These are phyloP conservation scores for Plasmodium vinckei DNA, from an alignment of 169 alveolate genomes.

Conservation along the genomic window DNA sequence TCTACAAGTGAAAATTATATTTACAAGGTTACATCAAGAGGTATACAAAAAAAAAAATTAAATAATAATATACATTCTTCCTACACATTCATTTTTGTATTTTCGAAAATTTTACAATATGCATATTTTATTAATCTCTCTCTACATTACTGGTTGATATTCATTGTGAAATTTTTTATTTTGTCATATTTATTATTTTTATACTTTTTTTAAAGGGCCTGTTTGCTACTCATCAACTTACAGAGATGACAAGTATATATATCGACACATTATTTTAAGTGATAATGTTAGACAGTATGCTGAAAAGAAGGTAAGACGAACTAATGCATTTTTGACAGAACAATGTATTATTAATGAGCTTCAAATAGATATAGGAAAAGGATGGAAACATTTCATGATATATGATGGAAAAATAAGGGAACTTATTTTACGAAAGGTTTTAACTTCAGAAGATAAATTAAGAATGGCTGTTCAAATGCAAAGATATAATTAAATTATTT, in stretches of 20 bases:
- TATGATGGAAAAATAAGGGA: constrained; percentile 87
- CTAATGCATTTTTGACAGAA: constrained; percentile 85
- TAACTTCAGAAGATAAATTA: constrained; percentile 77
- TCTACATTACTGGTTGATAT: too few species aligned
- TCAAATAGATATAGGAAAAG: constrained; percentile 87
- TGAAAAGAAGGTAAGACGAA: constrained; percentile 82
- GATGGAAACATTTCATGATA: constrained; percentile 92
- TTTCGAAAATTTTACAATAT: too few species aligned
- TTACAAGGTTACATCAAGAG: constrained; percentile 71
- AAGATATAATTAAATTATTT: constrained; percentile 5
- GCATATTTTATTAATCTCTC: too few species aligned
- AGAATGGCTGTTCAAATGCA: constrained; percentile 69
- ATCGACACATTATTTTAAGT: constrained; percentile 88
- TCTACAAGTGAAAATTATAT: constrained; percentile 62
- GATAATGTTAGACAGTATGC: constrained; percentile 89
- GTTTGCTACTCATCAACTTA: constrained; percentile 90
- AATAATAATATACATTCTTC: not conserved
- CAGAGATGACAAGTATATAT: constrained; percentile 87
- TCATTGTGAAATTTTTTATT: not conserved
- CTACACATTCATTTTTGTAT: not conserved
- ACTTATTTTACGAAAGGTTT: constrained; percentile 83
- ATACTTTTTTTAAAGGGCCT: constrained; percentile 78
- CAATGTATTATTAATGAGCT: constrained; percentile 86
- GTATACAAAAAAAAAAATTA: constrained; percentile 5
- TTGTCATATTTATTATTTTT: not conserved